These are phyloP conservation scores for Neurospora sp. DNA, from an alignment of 495 filamentous ascomycete species.

Conservation along the genomic window DNA sequence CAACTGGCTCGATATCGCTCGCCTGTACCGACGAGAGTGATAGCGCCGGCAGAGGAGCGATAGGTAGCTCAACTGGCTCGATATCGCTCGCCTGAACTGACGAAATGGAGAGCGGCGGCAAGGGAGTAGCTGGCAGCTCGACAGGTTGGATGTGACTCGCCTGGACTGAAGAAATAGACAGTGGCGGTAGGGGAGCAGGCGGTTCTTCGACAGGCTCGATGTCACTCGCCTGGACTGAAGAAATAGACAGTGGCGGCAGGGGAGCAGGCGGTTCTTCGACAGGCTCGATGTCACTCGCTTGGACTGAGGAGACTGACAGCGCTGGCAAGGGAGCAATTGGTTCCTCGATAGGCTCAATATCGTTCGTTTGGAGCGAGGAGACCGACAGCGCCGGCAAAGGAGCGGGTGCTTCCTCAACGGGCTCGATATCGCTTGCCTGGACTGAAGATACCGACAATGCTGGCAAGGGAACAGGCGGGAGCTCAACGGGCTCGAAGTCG, in stretches of 20 bases:
- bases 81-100: conserved; percentile 21
- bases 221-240: neutral
- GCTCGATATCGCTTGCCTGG: conserved; percentile 23
- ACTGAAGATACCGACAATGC: conserved; percentile 22
- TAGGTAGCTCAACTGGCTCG: conserved; percentile 15
- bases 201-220: neutral
- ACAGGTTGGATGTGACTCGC: conserved; percentile 22
- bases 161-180: conserved; percentile 21
- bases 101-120: neutral
- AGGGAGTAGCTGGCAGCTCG: neutral
- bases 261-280: conserved; percentile 3
- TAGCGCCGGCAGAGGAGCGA: conserved; percentile 5
- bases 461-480: conserved; percentile 3
- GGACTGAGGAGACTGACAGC: conserved; percentile 13
- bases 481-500: conserved; percentile 22
- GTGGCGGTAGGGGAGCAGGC: conserved; percentile 2
- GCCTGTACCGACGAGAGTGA: conserved; percentile 13
- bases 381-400: conserved; percentile 6
- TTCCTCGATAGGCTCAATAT: conserved; percentile 10
- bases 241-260: conserved; percentile 1
- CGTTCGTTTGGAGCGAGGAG: conserved; percentile 5
- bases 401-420: conserved; percentile 9
- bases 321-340: conserved; percentile 1
- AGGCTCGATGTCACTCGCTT: conserved; percentile 11
- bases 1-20: conserved; percentile 23